Evolutionary conservation across 768 basidiomycete species (phyloP).

Genomic region (Tulasnella sp.): DNA sequence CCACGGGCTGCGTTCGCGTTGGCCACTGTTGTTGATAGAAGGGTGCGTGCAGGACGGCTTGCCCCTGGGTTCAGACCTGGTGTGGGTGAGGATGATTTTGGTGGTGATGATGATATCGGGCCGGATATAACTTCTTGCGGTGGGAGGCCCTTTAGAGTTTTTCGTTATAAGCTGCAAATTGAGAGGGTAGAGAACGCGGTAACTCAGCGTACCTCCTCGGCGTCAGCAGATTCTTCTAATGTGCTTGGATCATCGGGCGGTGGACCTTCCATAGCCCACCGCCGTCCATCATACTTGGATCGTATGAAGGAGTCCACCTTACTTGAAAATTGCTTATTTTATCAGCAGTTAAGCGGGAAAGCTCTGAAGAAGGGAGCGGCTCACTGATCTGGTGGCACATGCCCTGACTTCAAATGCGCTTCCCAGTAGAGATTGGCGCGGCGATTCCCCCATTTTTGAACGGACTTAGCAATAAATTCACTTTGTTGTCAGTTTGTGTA

Average conservation of each 20-base stretch:
- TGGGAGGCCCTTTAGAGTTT: conserved; percentile 22
- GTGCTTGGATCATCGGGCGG: conserved; percentile 70
- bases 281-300: conserved; percentile 85
- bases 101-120: conserved; percentile 17
- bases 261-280: conserved; percentile 92
- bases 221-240: conserved; percentile 42
- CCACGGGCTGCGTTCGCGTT: conserved; percentile 19
- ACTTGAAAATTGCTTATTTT: conserved; percentile 34
- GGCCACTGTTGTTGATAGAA: conserved; percentile 9
- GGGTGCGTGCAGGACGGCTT: conserved; percentile 4
- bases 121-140: conserved; percentile 25
- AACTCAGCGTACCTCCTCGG: not conserved
- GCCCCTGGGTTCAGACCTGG: conserved; percentile 9
- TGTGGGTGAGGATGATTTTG: conserved; percentile 3
- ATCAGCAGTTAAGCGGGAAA: not conserved
- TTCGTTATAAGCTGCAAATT: not conserved
- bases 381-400: conserved; percentile 89
- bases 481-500: not conserved
- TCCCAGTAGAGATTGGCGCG: conserved; percentile 97
- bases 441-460: conserved; percentile 91
- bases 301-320: conserved; percentile 98
- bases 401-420: conserved; percentile 83
- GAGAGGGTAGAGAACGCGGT: not conserved
- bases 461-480: conserved; percentile 36
- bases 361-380: conserved; percentile 27